Base-by-base conservation (phyloP, 352 stramenopile genomes). In the Aphanomyces astaci region DNA sequence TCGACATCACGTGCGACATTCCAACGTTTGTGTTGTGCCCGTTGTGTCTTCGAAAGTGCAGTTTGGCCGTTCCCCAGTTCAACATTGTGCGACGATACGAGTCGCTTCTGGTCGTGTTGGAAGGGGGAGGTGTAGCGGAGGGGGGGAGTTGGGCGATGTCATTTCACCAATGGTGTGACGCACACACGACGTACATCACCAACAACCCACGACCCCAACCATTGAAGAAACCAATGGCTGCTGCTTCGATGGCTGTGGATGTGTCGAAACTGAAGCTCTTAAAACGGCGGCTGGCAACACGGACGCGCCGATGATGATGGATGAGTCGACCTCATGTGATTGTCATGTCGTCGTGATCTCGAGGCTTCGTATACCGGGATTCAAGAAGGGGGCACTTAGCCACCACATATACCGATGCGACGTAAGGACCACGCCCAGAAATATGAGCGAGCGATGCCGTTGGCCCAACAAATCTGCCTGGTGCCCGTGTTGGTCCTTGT, bases 81-180 rank as follows among this genome's bases (percentile, higher is more conserved):
- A 68, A 68, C 32, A 28, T 68, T 22, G 62, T 68, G n/a, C 46
- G 62, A 24, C 39, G 62, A 36, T 68, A 68, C 39, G 43, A 56
- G 9, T n/a, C 31, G n/a, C 28, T 68, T 1, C 28, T 51, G 2
- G 33, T 15, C 2, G n/a, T 66, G 4, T 52, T 54, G 15, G 19
- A 33, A n/a, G 22, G 33, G 3, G 2, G 27, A 2, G 2, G 22
- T 5, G 24, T 17, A 31, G 3, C n/a, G 4, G 30, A 30, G 15
- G 24, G 19, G 32, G 25, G 13, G 22, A n/a, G n/a, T n/a, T 68
- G 33, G 43, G 62, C 27, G 25, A 5, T 1, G 24, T 24, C 17
- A 17, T n/a, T 59, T 31, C 24, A 48, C 39, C 48, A 28, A 30
- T 68, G 62, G 62, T 68, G 62, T 24, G n/a, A 19, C 22, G 62